Base-by-base conservation (phyloP, 805 yeast species). In the Candida chauliodis region DNA sequence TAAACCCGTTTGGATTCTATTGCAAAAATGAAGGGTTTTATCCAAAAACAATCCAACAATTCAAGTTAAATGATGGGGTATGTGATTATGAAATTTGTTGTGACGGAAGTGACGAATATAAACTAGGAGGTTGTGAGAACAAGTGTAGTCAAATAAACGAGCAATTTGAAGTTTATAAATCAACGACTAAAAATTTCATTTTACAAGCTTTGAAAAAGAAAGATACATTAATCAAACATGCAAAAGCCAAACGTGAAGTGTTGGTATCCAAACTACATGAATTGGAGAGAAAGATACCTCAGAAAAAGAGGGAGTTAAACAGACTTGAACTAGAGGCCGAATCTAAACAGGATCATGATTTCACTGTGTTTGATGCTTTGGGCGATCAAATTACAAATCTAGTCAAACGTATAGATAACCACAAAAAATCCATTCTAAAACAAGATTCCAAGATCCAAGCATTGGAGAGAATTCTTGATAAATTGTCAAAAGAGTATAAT, bases 71-170 rank as follows among this genome's bases (percentile, higher is more conserved):
- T 50, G 99, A 93, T 60, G 97, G 97, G 0, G 79, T 82, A 2
- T 93, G 99, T 63, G 99, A 93, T 56, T 85, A 84, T 56, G 84
- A 80, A 14, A 38, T 71, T 8, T 93, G 99, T 59, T 93, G 99
- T 61, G 99, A 93, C 61, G 98, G 99, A 7, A 75, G 88, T 1
- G 99, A 93, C 60, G 99, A 93, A 57, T 57, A 62, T 37, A n/a
- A 48, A 19, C 48, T 53, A 5, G 65, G 62, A 2, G 20, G 35
- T 2, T 88, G 95, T 55, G 74, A 76, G 4, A 66, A 76, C 46
- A 66, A 60, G 26, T 84, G 93, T 53, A 52, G 50, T 1, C 72
- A 73, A 41, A 73, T 84, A 38, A 64, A 68, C 17, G 51, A 50
- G 0, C 72, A 63, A 36, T 70, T 68, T 44, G 46, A 34, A 21